Conservation (phyloP, 1,139 yeast species). For the Arxiozyma heterogenica region DNA sequence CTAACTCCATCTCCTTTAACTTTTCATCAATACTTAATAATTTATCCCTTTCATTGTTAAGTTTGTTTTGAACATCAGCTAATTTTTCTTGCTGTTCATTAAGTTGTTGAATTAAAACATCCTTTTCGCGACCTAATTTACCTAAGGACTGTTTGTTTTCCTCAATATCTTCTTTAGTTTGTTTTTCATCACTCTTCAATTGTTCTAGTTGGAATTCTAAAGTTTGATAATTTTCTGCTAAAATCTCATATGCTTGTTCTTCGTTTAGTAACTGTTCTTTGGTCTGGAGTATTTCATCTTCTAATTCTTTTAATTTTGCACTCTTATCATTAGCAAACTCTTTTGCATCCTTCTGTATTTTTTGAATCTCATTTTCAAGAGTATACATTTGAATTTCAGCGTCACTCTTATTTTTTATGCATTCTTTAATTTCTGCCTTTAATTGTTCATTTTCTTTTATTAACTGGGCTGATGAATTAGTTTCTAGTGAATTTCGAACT, state of each 20-base stretch:
- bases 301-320: slow-evolving; percentile 62
- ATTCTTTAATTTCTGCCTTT: slow-evolving; percentile 39
- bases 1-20: slow-evolving; percentile 50
- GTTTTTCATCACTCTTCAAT: slow-evolving; percentile 45
- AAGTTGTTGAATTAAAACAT: slow-evolving; percentile 6
- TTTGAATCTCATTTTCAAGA: slow-evolving; percentile 39
- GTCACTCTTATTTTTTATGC: slow-evolving; percentile 36
- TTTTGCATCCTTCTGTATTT: slow-evolving; percentile 65
- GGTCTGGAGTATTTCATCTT: slow-evolving; percentile 42
- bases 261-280: slow-evolving; percentile 34
- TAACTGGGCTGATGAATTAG: slow-evolving; percentile 46
- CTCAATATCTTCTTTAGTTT: slow-evolving; percentile 37
- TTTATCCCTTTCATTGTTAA: slow-evolving; percentile 47
- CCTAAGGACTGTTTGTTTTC: slow-evolving; percentile 32
- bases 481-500: slow-evolving; percentile 50
- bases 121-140: slow-evolving; percentile 36
- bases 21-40: slow-evolving; percentile 72
- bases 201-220: slow-evolving; percentile 69
- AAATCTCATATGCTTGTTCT: slow-evolving; percentile 38
- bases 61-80: slow-evolving; percentile 20
- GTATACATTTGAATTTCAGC: slow-evolving; percentile 30
- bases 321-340: slow-evolving; percentile 80
- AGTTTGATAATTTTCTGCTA: slow-evolving; percentile 51
- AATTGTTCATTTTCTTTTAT: slow-evolving; percentile 44
- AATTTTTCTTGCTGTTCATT: slow-evolving; percentile 5